Evolutionary conservation across 139 green algal genomes (phyloP), one percentile per base, ranked within the genome.

Genomic region (Closterium sp.): DNA sequence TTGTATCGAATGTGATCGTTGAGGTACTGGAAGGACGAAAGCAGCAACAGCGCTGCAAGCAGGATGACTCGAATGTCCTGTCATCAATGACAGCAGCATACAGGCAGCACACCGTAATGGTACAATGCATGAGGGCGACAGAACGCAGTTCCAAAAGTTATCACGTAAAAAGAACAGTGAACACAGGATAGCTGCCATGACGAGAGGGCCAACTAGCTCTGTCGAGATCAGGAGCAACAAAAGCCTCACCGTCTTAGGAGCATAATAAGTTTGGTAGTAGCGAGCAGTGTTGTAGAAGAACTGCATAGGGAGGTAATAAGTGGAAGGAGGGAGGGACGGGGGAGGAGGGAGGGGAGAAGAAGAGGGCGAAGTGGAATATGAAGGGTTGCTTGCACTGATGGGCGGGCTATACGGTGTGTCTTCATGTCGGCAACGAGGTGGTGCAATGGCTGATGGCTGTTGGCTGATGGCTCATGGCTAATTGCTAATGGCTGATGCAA

Each of bases 241-340:
- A 85, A 85, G 32, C 29, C 79, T 86, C 34, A 93, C 90, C 29
- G 91, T 34, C 70, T 94, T 92, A 29, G 70, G 88, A 17, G 30
- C 88, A 50, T 93, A 92, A 31, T 93, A 94, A 2, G 70, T 50
- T 7, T 86, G 91, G 86, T 94, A 94, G 86, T 94, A 94, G 29
- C 45, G 87, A 21, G 89, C 89, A 30, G 91, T 94, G 32, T 94
- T 94, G 73, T 94, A 94, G 30, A 94, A 90, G 85, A 84, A 93
- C 90, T 93, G 90, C 13, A 90, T 10, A 50, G 85, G 22, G 2
- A 31, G 32, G 85, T 86, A 30, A 28, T 17, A 86, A 7, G 79
- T 86, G 79, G 79, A 86, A 86, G 79, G 27, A n/a, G n/a, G 24
- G 27, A n/a, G 79, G 79, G 79, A 30, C 28, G 79, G 11, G 85